Evolutionary conservation across 306 rosid species (phyloP).

Genomic region (Ormosia semicastrata): DNA sequence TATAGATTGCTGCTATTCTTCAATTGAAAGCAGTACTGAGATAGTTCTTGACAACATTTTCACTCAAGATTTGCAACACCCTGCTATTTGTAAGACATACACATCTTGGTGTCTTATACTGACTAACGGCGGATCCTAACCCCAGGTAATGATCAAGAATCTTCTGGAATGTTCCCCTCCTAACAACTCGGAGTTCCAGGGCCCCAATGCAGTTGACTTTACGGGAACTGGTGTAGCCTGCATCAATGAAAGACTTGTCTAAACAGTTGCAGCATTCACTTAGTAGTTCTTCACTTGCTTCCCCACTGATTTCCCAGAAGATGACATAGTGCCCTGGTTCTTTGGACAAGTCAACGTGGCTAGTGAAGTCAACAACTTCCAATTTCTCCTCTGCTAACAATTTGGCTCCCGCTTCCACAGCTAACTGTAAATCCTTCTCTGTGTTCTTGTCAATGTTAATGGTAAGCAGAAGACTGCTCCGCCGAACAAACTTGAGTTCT

Average conservation of each 20-base stretch:
- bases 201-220: slow-evolving; percentile 71
- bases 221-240: slow-evolving; percentile 77
- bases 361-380: slow-evolving; percentile 81
- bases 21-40: slow-evolving; percentile 63
- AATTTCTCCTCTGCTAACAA: slow-evolving; percentile 52
- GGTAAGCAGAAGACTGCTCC: slow-evolving; percentile 66
- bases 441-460: slow-evolving; percentile 97
- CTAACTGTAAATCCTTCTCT: slow-evolving; percentile 73
- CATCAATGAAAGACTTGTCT: slow-evolving; percentile 72
- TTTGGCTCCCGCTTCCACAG: slow-evolving; percentile 69
- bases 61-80: slow-evolving; percentile 69
- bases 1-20: neutral
- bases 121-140: slow-evolving; percentile 78
- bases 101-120: slow-evolving; percentile 85
- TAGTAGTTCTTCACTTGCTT: slow-evolving; percentile 50
- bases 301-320: slow-evolving; percentile 84
- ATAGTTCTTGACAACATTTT: slow-evolving; percentile 57
- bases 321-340: slow-evolving; percentile 90
- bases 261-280: slow-evolving; percentile 75
- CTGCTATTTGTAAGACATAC: slow-evolving; percentile 47
- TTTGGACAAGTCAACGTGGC: slow-evolving; percentile 59
- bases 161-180: slow-evolving; percentile 75
- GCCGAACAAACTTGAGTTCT: slow-evolving; percentile 67
- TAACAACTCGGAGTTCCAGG: slow-evolving; percentile 69
- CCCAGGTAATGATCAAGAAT: slow-evolving; percentile 70